Base-by-base conservation (phyloP, 305 asterid species). In the Fraxinus latifolia region DNA sequence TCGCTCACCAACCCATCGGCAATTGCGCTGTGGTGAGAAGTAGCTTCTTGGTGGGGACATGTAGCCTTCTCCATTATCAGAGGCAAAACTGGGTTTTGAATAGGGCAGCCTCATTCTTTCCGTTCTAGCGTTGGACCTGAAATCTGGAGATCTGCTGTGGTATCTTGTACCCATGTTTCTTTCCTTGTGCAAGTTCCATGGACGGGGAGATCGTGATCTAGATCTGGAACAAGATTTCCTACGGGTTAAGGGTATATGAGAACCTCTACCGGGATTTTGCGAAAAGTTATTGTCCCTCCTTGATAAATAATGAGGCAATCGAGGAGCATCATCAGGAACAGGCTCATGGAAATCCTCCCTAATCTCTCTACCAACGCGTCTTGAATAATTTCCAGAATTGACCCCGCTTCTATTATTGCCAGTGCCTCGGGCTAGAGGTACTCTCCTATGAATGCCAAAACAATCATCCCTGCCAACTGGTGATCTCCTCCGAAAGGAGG, bases 141-240 rank as follows among this genome's bases (percentile, higher is more conserved):
- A 85, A 83, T 93, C 95, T 1, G 97, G 97, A 58, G 98, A 92
- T 84, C 93, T 85, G 77, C 91, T 86, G 72, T 78, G 87, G 79
- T 86, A 83, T 83, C 93, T 87, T 42, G 81, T 77, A 78, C 85
- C 83, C 34, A 86, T 29, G 76, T 84, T 83, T 7, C 91, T 86
- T 42, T 87, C 93, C 84, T 91, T 90, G 11, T 86, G 91, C n/a
- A 91, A 80, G 34, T 87, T 90, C 98, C 97, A 95, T 7, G 81
- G 78, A 81, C 86, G 85, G 42, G 97, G 98, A 33, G 98, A 92
- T n/a, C 91, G 95, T 0, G 97, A 80, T 87, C 95, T 89, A 9
- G 99, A 95, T 88, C 95, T 89, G 33, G 97, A 95, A 14, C 93
- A 91, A 31, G 95, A 93, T 83, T 88, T 92, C 83, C 90, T 87